A percentile compares a stretch with the other conserved stretches of the same genome.
Evolutionary conservation across 73 alveolate species (phyloP).

Genomic region (Symbiodinium pilosum): DNA sequence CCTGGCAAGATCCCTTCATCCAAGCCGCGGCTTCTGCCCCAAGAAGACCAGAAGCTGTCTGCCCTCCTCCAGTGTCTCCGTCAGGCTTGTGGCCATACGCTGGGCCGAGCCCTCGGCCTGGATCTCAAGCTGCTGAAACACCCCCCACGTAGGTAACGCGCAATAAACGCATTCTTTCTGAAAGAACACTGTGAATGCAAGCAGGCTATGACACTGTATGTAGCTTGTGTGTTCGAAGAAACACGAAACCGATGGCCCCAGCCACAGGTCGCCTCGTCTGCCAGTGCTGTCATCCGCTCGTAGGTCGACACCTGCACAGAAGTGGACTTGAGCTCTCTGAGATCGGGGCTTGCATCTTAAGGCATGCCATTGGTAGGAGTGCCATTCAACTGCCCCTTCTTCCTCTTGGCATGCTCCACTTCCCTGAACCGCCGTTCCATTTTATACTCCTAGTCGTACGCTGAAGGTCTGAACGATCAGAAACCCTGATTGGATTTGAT

Average conservation of each 20-base stretch:
- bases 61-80: conserved; percentile 43
- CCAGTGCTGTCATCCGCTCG: conserved; percentile 45
- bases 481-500: too few species aligned
- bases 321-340: background rate
- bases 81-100: background rate
- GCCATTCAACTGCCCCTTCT: background rate
- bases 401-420: too few species aligned
- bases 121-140: too few species aligned
- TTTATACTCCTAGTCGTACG: too few species aligned
- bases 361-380: background rate
- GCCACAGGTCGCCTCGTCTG: conserved; percentile 12
- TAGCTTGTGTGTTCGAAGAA: background rate
- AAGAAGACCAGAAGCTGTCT: conserved; percentile 29
- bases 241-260: background rate
- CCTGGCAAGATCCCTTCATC: background rate
- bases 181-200: background rate
- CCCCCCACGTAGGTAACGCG: too few species aligned
- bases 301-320: conserved; percentile 17
- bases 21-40: conserved; percentile 36
- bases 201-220: too few species aligned
- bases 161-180: background rate
- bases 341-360: background rate
- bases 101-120: conserved; percentile 32
- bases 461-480: too few species aligned
- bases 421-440: background rate